These are phyloP conservation scores for Echium plantagineum DNA, from an alignment of 257 asterid species.

Conservation along the genomic window DNA sequence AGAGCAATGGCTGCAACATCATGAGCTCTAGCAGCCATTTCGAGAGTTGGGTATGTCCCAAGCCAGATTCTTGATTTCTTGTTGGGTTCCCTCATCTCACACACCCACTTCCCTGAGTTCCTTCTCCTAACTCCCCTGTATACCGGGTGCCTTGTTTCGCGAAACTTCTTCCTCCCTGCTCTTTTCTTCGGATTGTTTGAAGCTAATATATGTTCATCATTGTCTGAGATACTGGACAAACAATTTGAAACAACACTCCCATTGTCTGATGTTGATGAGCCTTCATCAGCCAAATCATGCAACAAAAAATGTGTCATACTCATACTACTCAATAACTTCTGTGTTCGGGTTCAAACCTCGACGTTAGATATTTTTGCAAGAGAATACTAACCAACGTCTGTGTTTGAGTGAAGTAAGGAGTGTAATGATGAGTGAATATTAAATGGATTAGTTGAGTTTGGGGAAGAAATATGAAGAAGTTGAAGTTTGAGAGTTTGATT, in stretches of 20 bases:
- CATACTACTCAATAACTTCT: too few relatives aligned
- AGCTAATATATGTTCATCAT: conserved; percentile 25
- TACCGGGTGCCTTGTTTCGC: conserved; percentile 67
- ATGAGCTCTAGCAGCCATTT: conserved; percentile 72
- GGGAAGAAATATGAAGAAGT: too few relatives aligned
- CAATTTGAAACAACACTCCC: background rate
- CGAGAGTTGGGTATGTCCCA: conserved; percentile 52
- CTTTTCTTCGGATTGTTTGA: conserved; percentile 47
- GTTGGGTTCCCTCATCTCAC: conserved; percentile 60
- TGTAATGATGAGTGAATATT: too few relatives aligned
- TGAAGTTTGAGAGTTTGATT: too few relatives aligned
- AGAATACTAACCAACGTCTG: too few relatives aligned
- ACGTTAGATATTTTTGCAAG: too few relatives aligned
- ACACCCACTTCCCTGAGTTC: conserved; percentile 57
- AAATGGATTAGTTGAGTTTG: too few relatives aligned
- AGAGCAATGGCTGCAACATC: conserved; percentile 67
- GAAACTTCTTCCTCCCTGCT: conserved; percentile 52
- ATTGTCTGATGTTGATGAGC: conserved; percentile 17
- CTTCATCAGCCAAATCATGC: background rate
- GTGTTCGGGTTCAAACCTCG: too few relatives aligned
- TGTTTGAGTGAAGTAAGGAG: too few relatives aligned
- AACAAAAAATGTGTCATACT: background rate
- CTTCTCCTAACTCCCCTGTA: conserved; percentile 50
- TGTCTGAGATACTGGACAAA: conserved; percentile 10
- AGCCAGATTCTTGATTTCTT: conserved; percentile 66